phyloP scores from a whole-genome alignment of 2,329 filamentous ascomycete genomes.

The Graphilbum fragrans region DNA sequence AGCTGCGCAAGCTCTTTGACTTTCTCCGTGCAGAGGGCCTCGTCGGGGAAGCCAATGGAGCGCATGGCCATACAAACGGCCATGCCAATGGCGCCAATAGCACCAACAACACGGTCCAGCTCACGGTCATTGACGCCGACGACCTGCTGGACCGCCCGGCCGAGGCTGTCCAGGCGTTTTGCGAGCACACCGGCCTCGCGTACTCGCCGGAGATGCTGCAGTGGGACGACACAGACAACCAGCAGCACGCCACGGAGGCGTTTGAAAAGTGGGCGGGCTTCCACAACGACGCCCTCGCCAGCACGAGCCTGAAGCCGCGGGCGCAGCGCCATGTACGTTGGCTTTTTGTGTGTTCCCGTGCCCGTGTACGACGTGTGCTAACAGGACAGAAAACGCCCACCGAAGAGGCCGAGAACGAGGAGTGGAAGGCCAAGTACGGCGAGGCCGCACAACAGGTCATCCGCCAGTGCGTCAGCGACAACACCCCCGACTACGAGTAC shows the following conservation, averaged over 20 bases:
- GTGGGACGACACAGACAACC: slow-evolving; percentile 69
- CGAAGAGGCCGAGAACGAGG: slow-evolving; percentile 52
- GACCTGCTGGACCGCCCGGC: slow-evolving; percentile 81
- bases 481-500: slow-evolving; percentile 67
- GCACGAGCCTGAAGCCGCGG: slow-evolving; percentile 61
- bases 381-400: slow-evolving; percentile 44
- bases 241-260: slow-evolving; percentile 53
- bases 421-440: slow-evolving; percentile 67
- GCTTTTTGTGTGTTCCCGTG: neutral
- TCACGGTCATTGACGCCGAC: slow-evolving; percentile 87
- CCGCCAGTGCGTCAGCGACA: slow-evolving; percentile 56
- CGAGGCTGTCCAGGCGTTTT: slow-evolving; percentile 65
- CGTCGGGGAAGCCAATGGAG: slow-evolving; percentile 54
- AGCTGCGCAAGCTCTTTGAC: slow-evolving; percentile 79
- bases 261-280: slow-evolving; percentile 98
- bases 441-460: slow-evolving; percentile 59
- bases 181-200: slow-evolving; percentile 65
- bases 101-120: slow-evolving; percentile 10
- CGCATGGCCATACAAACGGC: slow-evolving; percentile 18
- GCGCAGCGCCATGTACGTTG: slow-evolving; percentile 46
- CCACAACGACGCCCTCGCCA: slow-evolving; percentile 87
- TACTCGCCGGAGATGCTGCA: slow-evolving; percentile 68
- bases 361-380: too few species aligned
- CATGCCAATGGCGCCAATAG: slow-evolving; percentile 18
- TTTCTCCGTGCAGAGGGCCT: slow-evolving; percentile 59